Evolutionary conservation across 2,329 filamentous ascomycete genomes (phyloP).

Genomic region (Xylariaceae sp.): DNA sequence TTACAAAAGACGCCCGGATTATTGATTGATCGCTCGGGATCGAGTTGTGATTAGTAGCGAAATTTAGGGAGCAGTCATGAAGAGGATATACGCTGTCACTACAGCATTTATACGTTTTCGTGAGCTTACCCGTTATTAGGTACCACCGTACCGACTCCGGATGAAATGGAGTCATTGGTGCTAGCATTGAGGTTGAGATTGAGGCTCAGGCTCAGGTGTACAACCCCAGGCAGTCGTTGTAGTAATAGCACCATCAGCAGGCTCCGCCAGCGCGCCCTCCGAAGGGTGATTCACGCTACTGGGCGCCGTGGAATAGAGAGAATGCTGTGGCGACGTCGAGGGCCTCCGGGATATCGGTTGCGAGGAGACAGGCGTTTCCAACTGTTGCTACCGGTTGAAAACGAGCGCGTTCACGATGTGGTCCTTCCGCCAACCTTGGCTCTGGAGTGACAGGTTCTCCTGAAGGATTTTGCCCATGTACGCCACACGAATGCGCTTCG

Average conservation of each 20-base stretch:
- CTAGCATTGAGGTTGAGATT: background rate
- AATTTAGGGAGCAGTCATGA: background rate
- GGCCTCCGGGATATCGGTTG: background rate
- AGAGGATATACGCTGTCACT: constrained; percentile 1
- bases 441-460: constrained; percentile 59
- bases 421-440: constrained; percentile 71
- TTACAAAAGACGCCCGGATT: constrained; percentile 11
- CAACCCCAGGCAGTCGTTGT: background rate
- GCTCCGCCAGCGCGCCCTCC: background rate
- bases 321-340: constrained; percentile 1
- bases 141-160: background rate
- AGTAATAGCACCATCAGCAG: background rate
- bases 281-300: background rate
- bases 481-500: constrained; percentile 63
- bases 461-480: constrained; percentile 79
- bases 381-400: constrained; percentile 43
- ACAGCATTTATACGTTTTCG: background rate
- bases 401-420: constrained; percentile 76
- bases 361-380: constrained; percentile 7
- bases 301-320: background rate
- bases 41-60: constrained; percentile 4
- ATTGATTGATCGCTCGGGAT: constrained; percentile 1
- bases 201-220: background rate
- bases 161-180: background rate
- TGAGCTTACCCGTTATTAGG: background rate